A percentile compares a stretch with the other conserved stretches of the same genome.
phyloP scores from a whole-genome alignment of 2,329 filamentous ascomycete genomes.

The Paradendryphiella salina region DNA sequence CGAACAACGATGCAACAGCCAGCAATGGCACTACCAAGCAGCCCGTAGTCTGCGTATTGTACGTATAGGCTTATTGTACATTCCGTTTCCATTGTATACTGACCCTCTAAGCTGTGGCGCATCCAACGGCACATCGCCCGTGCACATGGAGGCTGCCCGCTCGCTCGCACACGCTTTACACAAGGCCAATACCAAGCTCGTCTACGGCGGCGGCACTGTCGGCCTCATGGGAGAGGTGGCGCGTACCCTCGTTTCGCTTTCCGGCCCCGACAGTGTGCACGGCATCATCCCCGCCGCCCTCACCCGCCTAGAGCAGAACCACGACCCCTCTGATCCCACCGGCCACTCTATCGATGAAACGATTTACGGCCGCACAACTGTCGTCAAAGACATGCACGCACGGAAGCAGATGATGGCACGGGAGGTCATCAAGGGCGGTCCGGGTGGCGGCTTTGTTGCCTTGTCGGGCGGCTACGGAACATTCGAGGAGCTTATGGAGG shows the following conservation, averaged over 20 bases:
- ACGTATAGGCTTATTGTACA: slow-evolving; percentile 32
- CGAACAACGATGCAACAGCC: slow-evolving; percentile 15
- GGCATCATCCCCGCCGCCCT: slow-evolving; percentile 91
- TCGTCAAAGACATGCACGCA: slow-evolving; percentile 95
- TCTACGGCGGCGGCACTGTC: slow-evolving; percentile 93
- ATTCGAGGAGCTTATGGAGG: slow-evolving; percentile 91
- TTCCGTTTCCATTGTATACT: slow-evolving; percentile 5
- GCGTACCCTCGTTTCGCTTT: slow-evolving; percentile 78
- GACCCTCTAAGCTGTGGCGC: slow-evolving; percentile 72
- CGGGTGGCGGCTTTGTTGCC: slow-evolving; percentile 86
- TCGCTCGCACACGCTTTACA: slow-evolving; percentile 74
- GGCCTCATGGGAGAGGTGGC: slow-evolving; percentile 96
- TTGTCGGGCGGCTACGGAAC: slow-evolving; percentile 91
- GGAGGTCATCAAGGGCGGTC: slow-evolving; percentile 78
- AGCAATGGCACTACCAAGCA: slow-evolving; percentile 32
- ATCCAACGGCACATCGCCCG: slow-evolving; percentile 69
- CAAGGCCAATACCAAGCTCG: slow-evolving; percentile 74
- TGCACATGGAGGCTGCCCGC: slow-evolving; percentile 77
- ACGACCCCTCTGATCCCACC: slow-evolving; percentile 52
- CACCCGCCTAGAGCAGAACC: slow-evolving; percentile 72
- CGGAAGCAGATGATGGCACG: slow-evolving; percentile 92
- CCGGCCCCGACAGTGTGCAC: slow-evolving; percentile 80
- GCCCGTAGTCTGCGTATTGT: slow-evolving; percentile 88
- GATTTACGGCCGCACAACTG: slow-evolving; percentile 79
- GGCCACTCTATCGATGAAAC: slow-evolving; percentile 60